These are phyloP conservation scores for Orbilia oligospora DNA, from an alignment of 2,329 filamentous ascomycete species.

Conservation along the genomic window DNA sequence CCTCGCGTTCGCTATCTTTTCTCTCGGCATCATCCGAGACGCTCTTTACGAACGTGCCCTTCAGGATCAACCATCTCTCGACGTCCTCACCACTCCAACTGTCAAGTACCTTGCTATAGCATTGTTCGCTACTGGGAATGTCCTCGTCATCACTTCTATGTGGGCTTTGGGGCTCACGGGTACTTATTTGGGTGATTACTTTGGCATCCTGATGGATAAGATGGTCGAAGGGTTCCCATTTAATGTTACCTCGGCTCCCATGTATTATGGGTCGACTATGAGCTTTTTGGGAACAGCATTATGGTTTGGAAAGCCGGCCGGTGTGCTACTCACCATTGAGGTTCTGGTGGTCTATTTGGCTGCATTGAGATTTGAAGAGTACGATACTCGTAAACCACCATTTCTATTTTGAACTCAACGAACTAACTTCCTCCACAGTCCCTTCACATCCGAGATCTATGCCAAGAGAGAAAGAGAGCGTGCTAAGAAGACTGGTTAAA, in stretches of 20 bases:
- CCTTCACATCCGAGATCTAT: slow-evolving; percentile 94
- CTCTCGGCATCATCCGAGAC: slow-evolving; percentile 89
- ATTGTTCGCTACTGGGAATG: slow-evolving; percentile 82
- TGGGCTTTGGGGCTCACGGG: slow-evolving; percentile 93
- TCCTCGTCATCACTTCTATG: slow-evolving; percentile 89
- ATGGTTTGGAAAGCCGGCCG: slow-evolving; percentile 88
- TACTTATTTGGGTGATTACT: slow-evolving; percentile 98
- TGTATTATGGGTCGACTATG: slow-evolving; percentile 96
- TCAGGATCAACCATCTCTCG: slow-evolving; percentile 71
- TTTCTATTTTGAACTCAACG: not conserved
- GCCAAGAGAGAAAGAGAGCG: slow-evolving; percentile 80
- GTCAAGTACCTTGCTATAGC: slow-evolving; percentile 77
- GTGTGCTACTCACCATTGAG: slow-evolving; percentile 71
- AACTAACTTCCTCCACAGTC: slow-evolving; percentile 66
- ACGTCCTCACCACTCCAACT: slow-evolving; percentile 73
- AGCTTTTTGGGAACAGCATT: slow-evolving; percentile 91
- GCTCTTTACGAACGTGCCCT: slow-evolving; percentile 82
- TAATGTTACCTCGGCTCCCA: slow-evolving; percentile 88
- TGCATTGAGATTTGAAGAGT: slow-evolving; percentile 64
- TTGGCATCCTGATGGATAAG: slow-evolving; percentile 95
- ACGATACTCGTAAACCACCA: not conserved
- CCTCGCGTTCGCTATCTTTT: slow-evolving; percentile 90
- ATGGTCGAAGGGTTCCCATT: slow-evolving; percentile 97
- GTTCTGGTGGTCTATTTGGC: slow-evolving; percentile 63
- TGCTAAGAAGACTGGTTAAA: slow-evolving; percentile 66